These are phyloP conservation scores for Penicillium fuscoglaucum DNA, from an alignment of 2,329 filamentous ascomycete species.

Conservation along the genomic window DNA sequence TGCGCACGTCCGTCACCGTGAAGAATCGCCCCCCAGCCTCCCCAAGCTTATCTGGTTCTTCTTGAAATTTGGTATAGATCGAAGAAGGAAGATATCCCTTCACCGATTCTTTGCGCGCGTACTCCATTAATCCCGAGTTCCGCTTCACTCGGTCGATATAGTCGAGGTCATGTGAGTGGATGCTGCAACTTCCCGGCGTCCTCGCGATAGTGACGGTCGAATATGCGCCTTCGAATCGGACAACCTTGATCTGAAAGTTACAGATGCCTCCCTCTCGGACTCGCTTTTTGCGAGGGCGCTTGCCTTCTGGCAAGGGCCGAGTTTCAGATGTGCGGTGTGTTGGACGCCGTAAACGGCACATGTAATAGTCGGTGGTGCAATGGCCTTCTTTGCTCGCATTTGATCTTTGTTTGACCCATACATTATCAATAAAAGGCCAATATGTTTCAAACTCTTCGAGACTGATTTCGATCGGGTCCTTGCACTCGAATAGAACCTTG, in stretches of 20 bases:
- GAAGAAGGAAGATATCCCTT: constrained; percentile 52
- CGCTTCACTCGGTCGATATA: constrained; percentile 51
- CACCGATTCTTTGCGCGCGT: constrained; percentile 45
- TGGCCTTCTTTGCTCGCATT: constrained; percentile 45
- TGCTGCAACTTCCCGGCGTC: constrained; percentile 42
- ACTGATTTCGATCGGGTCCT: constrained; percentile 49
- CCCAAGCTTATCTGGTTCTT: constrained; percentile 46
- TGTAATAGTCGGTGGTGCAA: constrained; percentile 49
- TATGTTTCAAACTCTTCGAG: constrained; percentile 49
- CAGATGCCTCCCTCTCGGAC: constrained; percentile 49
- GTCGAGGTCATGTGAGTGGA: constrained; percentile 50
- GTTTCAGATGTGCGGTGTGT: constrained; percentile 43
- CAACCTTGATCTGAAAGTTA: constrained; percentile 51
- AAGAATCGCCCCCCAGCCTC: constrained; percentile 49
- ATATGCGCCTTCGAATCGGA: constrained; percentile 46
- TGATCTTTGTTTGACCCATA: constrained; percentile 51
- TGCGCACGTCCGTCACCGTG: constrained; percentile 50
- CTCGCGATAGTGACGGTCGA: constrained; percentile 46
- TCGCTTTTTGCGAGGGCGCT: constrained; percentile 46
- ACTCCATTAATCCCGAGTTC: constrained; percentile 51
- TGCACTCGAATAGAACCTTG: constrained; percentile 47
- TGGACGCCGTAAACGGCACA: constrained; percentile 47
- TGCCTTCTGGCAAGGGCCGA: constrained; percentile 47
- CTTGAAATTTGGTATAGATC: constrained; percentile 50
- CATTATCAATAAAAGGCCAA: constrained; percentile 52